Evolutionary conservation across 2,329 filamentous ascomycete genomes (phyloP).

Genomic region (Trichoderma atrobrunneum): DNA sequence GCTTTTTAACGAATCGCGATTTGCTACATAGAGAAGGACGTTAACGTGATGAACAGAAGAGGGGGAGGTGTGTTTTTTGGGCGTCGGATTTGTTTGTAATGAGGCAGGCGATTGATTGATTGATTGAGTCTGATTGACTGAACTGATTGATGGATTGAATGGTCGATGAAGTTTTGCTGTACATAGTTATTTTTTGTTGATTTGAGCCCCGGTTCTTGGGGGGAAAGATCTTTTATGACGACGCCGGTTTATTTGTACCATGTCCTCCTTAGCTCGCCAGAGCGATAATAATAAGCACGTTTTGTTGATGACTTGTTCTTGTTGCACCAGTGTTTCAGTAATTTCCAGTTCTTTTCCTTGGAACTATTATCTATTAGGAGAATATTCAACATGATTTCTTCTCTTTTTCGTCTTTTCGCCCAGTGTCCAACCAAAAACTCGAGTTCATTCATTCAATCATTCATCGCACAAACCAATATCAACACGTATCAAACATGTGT

Average conservation of each 20-base stretch:
- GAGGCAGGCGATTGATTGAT: background rate
- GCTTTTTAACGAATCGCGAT: background rate
- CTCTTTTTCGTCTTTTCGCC: background rate
- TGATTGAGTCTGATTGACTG: background rate
- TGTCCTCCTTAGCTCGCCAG: background rate
- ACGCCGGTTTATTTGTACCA: background rate
- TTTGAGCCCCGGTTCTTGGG: background rate
- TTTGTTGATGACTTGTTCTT: background rate
- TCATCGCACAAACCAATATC: slow-evolving; percentile 9
- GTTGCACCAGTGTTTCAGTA: background rate
- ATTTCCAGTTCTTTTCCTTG: background rate
- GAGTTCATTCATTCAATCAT: background rate
- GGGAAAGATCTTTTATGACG: background rate
- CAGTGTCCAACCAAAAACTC: background rate
- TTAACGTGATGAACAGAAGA: background rate
- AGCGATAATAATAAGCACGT: background rate
- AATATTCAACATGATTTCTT: background rate
- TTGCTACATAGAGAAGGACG: background rate
- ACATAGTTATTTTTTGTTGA: slow-evolving; percentile 8
- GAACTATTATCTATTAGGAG: background rate
- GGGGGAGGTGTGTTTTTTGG: background rate
- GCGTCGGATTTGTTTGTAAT: background rate
- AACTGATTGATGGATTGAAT: background rate
- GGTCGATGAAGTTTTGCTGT: slow-evolving; percentile 5
- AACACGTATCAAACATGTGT: slow-evolving; percentile 7